Base-by-base conservation (phyloP, 1,284 basidiomycete species). In the Violaceomyces palustris region DNA sequence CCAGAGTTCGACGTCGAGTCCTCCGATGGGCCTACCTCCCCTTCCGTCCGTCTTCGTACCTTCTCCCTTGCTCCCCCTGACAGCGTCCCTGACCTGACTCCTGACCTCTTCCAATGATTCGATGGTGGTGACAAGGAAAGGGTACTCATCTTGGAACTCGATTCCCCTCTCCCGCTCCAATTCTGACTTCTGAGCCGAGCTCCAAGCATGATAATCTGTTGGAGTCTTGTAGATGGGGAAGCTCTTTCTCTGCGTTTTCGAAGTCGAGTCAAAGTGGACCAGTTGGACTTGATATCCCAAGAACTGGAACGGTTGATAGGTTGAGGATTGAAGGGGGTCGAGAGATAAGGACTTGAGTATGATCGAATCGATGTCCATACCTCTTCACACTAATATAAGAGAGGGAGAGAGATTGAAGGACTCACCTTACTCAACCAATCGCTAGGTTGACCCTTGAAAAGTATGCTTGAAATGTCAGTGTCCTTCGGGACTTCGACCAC, bases 91-190 rank as follows among this genome's bases (percentile, higher is more conserved):
- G 6, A 67, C 44, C 26, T 61, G 60, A 3, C 25, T 27, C 11
- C 54, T 40, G 2, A 67, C 39, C 7, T 25, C 55, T 1, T 29
- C 27, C 2, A 67, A 43, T 9, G 48, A 52, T 34, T 61, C 62
- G 4, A 29, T 21, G 11, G 55, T 62, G 5, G 64, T 45, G 14
- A 67, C 42, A 3, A 65, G 47, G 0, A 67, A 51, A 3, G 64
- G 64, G 33, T 67, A 67, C 24, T 62, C 59, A 37, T 67, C 62
- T 28, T 63, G 60, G 24, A 65, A 67, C 28, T 64, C 62, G 24
- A 67, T 49, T 0, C 55, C 55, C 10, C 52, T 45, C 22, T 39
- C 45, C 3, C 49, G 40, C 10, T 52, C 11, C 11, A 67, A 26
- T 35, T 56, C 56, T 1, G 14, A 18, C 2, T 29, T 23, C 28